Conservation (phyloP, 768 basidiomycete species). For the Rhodosporidiobolus odoratus region DNA sequence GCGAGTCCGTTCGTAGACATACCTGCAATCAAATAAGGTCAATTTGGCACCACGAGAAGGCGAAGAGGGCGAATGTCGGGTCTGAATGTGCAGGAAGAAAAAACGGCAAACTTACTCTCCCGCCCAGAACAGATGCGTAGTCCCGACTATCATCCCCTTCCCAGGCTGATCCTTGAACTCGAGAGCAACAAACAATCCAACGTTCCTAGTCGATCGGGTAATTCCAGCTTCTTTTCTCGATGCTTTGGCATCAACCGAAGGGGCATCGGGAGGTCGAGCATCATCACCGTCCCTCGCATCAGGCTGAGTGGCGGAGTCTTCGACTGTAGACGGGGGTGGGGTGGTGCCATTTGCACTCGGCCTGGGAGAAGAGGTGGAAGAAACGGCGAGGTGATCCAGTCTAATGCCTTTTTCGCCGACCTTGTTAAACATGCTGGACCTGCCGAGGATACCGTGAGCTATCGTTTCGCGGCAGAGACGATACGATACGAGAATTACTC, state of each 20-base stretch:
- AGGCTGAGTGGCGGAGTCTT: not conserved
- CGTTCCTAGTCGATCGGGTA: slow-evolving; percentile 31
- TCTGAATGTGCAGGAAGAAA: no score
- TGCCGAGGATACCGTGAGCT: no score
- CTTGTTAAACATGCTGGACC: slow-evolving; percentile 21
- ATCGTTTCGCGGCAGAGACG: no score
- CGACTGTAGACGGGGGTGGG: not conserved
- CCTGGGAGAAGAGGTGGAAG: not conserved
- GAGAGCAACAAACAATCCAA: slow-evolving; percentile 58
- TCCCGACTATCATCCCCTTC: slow-evolving; percentile 68
- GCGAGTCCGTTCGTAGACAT: slow-evolving; percentile 66
- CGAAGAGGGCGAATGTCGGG: no score
- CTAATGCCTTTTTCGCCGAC: slow-evolving; percentile 36
- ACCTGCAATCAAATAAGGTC: no score
- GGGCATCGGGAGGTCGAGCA: slow-evolving; percentile 22
- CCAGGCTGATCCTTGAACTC: slow-evolving; percentile 47
- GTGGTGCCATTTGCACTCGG: not conserved
- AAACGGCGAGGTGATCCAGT: slow-evolving; percentile 32
- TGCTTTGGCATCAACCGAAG: not conserved
- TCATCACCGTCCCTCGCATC: slow-evolving; percentile 11
- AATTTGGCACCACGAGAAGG: no score
- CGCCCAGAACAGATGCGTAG: slow-evolving; percentile 95
- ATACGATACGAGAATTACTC: no score
- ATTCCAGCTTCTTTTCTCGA: slow-evolving; percentile 18
- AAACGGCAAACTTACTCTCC: slow-evolving; percentile 72